Conservation (phyloP, 495 filamentous ascomycete genomes). For the Ascodesmis nigricans region DNA sequence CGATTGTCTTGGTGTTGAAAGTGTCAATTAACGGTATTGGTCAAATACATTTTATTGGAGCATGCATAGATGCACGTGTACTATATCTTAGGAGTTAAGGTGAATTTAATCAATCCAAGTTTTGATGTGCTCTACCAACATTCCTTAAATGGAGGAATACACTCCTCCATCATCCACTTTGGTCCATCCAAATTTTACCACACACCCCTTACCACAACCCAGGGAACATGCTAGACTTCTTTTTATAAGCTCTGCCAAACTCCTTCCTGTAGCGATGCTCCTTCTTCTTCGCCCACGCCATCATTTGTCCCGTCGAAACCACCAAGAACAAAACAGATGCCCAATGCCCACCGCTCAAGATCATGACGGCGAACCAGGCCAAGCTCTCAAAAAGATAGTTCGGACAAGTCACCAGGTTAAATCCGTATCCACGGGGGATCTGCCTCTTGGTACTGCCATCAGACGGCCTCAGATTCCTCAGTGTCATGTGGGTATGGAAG, state of each 20-base stretch:
- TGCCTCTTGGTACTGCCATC: constrained; percentile 57
- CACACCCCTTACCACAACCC: constrained; percentile 29
- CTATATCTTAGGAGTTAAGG: too few relatives aligned
- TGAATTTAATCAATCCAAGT: too few relatives aligned
- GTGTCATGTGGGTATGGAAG: constrained; percentile 49
- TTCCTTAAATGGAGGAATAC: too few relatives aligned
- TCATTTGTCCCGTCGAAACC: constrained; percentile 53
- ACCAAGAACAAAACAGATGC: constrained; percentile 48
- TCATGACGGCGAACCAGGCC: constrained; percentile 56
- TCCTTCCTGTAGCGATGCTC: constrained; percentile 73
- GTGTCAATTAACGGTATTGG: too few relatives aligned
- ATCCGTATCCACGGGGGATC: constrained; percentile 74
- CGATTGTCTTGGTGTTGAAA: too few relatives aligned
- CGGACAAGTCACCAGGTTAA: constrained; percentile 70
- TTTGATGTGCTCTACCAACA: too few relatives aligned
- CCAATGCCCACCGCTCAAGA: constrained; percentile 54
- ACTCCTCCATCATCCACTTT: too few relatives aligned
- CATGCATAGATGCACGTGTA: too few relatives aligned
- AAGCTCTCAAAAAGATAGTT: constrained; percentile 91
- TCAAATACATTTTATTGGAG: too few relatives aligned
- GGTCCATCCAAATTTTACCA: too few relatives aligned
- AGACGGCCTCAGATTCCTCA: constrained; percentile 51
- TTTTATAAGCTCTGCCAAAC: constrained; percentile 79
- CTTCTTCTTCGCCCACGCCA: constrained; percentile 73
- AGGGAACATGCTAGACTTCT: constrained; percentile 60